phyloP scores from a whole-genome alignment of 2,329 filamentous ascomycete genomes.

The Cytospora piceicola region DNA sequence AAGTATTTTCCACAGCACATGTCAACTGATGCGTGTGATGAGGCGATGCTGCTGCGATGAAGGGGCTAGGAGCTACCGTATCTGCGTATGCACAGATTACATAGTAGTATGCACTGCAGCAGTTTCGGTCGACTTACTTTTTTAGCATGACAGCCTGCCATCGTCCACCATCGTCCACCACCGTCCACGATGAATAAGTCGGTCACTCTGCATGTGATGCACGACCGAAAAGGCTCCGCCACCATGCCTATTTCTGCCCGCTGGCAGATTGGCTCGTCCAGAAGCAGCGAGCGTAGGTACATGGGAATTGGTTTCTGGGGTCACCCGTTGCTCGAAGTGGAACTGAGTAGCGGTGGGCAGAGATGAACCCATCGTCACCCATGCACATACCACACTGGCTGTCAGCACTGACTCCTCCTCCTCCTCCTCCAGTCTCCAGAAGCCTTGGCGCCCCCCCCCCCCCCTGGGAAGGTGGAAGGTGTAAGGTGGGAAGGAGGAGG shows the following conservation, averaged over 20 bases:
- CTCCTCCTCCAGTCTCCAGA: neutral
- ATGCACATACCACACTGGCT: neutral
- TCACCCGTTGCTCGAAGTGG: constrained; percentile 14
- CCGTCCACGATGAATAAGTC: neutral
- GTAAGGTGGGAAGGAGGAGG: neutral
- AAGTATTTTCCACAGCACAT: neutral
- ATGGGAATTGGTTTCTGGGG: constrained; percentile 7
- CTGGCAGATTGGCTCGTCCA: constrained; percentile 12
- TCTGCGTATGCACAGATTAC: neutral
- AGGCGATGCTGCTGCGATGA: neutral
- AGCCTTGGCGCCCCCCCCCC: constrained; percentile 4
- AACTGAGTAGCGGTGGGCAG: constrained; percentile 20
- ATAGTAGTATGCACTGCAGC: constrained; percentile 7
- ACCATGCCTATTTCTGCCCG: constrained; percentile 13
- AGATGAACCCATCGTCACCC: constrained; percentile 17
- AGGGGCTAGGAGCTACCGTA: neutral
- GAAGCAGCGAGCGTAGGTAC: constrained; percentile 9
- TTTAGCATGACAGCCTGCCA: neutral
- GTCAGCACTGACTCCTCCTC: too few relatives aligned
- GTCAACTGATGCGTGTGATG: neutral
- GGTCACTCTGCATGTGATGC: constrained; percentile 11
- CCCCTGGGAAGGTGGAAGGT: neutral
- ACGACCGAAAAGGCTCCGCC: constrained; percentile 1
- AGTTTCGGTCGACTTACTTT: constrained; percentile 2
- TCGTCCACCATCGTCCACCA: too few relatives aligned